Conservation (phyloP, 352 stramenopile genomes). For the Pythium periplocum region DNA sequence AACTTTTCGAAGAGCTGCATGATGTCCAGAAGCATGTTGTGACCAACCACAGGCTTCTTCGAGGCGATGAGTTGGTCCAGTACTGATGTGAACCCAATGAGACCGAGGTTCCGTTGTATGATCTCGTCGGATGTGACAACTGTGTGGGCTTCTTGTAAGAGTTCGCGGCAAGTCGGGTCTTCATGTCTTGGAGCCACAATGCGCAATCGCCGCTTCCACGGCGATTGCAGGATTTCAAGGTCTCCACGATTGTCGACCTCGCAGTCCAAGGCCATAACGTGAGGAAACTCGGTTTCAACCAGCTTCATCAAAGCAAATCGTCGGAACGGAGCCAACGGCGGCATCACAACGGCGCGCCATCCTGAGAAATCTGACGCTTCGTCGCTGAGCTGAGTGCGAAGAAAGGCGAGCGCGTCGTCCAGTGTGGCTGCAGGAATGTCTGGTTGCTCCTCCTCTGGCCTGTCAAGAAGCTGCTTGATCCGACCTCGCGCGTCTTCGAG, state of each 20-base stretch:
- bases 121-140: conserved; percentile 20
- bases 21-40: conserved; percentile 79
- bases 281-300: conserved; percentile 35
- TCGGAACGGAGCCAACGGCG: conserved; percentile 57
- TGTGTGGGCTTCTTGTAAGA: conserved; percentile 6
- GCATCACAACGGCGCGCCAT: conserved; percentile 43
- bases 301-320: conserved; percentile 50
- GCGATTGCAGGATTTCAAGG: conserved; percentile 25
- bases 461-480: conserved; percentile 4
- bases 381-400: not conserved
- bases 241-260: conserved; percentile 43
- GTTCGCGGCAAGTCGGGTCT: not conserved
- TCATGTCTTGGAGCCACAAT: conserved; percentile 24
- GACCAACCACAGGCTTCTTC: conserved; percentile 53
- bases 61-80: conserved; percentile 43
- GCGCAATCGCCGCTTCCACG: conserved; percentile 62
- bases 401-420: not conserved
- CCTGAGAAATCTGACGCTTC: conserved; percentile 11
- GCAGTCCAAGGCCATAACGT: conserved; percentile 51
- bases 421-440: not conserved
- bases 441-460: conserved; percentile 11
- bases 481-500: no score
- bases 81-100: conserved; percentile 65
- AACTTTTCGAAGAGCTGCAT: conserved; percentile 83
- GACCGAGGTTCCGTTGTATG: conserved; percentile 42